These are phyloP conservation scores for Anaeromyces robustus DNA, from an alignment of 192 early-diverging fungal genomes.

Conservation along the genomic window DNA sequence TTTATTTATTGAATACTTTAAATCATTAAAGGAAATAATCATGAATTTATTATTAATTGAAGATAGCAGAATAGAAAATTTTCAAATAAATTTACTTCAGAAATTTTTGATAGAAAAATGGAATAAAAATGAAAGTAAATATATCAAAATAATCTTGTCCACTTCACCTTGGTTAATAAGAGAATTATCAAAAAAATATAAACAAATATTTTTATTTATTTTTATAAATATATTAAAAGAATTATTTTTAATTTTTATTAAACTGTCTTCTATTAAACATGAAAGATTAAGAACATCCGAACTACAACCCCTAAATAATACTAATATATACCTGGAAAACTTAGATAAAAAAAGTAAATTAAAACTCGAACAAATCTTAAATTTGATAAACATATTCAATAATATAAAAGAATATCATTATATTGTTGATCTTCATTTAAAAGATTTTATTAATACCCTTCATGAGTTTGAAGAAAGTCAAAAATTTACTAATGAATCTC, in stretches of 20 bases:
- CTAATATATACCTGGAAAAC: not conserved
- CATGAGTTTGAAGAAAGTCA: not conserved
- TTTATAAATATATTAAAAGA: not conserved
- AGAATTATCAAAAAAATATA: not conserved
- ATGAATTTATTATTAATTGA: not conserved
- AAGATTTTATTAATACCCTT: not conserved
- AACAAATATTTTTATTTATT: not conserved
- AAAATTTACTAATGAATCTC: not conserved
- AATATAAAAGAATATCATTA: not conserved
- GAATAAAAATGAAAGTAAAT: not conserved
- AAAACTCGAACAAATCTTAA: not conserved
- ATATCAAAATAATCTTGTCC: not conserved
- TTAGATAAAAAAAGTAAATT: not conserved
- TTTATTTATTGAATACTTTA: too few species aligned
- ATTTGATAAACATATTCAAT: not conserved
- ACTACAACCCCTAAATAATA: not conserved
- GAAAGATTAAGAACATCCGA: not conserved
- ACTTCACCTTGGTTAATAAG: not conserved
- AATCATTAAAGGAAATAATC: not conserved
- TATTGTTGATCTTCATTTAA: not conserved
- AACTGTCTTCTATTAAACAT: not conserved
- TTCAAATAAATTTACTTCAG: not conserved
- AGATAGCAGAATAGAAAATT: not conserved
- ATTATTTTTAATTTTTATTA: not conserved
- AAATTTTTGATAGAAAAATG: not conserved